Evolutionary conservation across 495 filamentous ascomycete genomes (phyloP).

Genomic region (Acidomyces sp.): DNA sequence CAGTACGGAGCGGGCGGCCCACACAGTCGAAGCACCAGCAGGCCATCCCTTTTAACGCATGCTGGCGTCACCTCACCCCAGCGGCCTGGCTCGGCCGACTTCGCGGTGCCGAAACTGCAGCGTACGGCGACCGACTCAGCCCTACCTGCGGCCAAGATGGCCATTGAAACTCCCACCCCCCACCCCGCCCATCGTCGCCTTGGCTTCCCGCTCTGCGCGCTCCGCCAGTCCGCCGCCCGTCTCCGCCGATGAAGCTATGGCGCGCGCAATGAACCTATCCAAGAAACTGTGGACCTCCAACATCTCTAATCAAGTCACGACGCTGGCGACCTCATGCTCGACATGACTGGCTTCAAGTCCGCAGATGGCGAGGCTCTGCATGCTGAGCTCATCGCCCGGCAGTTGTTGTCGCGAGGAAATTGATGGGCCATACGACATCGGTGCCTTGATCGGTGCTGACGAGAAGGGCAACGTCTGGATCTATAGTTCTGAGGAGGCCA

Average conservation of each 20-base stretch:
- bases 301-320: slow-evolving; percentile 82
- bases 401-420: slow-evolving; percentile 89
- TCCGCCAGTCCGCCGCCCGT: slow-evolving; percentile 67
- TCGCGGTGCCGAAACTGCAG: slow-evolving; percentile 9
- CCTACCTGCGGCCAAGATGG: slow-evolving; percentile 27
- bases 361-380: slow-evolving; percentile 82
- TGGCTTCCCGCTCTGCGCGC: slow-evolving; percentile 38
- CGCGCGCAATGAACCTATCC: slow-evolving; percentile 72
- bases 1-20: too few species aligned
- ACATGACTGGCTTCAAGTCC: slow-evolving; percentile 94
- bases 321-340: slow-evolving; percentile 90
- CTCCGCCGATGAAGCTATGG: slow-evolving; percentile 61
- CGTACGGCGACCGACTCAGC: slow-evolving; percentile 15
- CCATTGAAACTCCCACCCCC: slow-evolving; percentile 22
- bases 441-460: slow-evolving; percentile 85
- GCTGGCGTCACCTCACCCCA: too few species aligned
- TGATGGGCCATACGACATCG: slow-evolving; percentile 91
- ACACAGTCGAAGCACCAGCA: too few species aligned
- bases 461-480: slow-evolving; percentile 97
- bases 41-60: background rate
- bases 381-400: slow-evolving; percentile 86
- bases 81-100: slow-evolving; percentile 3
- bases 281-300: slow-evolving; percentile 79
- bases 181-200: too few species aligned
- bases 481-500: slow-evolving; percentile 93